These are phyloP conservation scores for Byssothecium circinans DNA, from an alignment of 2,329 filamentous ascomycete species.

Conservation along the genomic window DNA sequence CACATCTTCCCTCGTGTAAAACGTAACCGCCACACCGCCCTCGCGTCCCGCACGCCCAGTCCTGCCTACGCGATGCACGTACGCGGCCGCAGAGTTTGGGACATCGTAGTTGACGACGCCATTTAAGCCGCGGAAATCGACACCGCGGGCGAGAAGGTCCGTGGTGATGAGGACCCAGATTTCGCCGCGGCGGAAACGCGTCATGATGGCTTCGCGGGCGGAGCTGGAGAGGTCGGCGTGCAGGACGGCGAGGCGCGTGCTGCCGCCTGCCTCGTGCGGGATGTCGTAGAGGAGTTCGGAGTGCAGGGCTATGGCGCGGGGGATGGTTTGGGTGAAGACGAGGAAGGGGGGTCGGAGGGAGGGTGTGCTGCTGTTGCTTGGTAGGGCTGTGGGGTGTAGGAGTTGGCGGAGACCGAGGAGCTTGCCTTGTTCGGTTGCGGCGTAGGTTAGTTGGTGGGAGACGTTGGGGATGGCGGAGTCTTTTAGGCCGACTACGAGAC, in stretches of 20 bases:
- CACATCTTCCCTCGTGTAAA: conserved; percentile 95
- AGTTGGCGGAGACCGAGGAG: conserved; percentile 88
- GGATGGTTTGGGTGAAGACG: conserved; percentile 95
- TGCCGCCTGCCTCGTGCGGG: conserved; percentile 80
- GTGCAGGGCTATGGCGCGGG: conserved; percentile 82
- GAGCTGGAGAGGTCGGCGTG: conserved; percentile 82
- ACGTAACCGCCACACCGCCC: conserved; percentile 87
- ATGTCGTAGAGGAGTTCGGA: conserved; percentile 95
- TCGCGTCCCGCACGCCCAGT: conserved; percentile 86
- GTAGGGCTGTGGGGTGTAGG: conserved; percentile 70
- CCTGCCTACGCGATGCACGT: conserved; percentile 90
- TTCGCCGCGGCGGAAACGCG: conserved; percentile 85
- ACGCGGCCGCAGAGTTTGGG: conserved; percentile 83
- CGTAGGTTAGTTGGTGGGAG: conserved; percentile 84
- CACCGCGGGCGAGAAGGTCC: conserved; percentile 84
- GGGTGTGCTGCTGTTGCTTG: conserved; percentile 52
- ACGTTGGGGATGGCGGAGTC: conserved; percentile 94
- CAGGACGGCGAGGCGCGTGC: conserved; percentile 81
- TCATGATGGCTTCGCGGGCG: conserved; percentile 78
- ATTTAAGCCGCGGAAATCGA: conserved; percentile 94
- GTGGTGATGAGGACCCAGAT: conserved; percentile 98
- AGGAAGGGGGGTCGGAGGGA: conserved; percentile 83
- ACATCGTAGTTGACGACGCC: conserved; percentile 98
- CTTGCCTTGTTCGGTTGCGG: conserved; percentile 90
- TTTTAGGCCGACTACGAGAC: conserved; percentile 93